phyloP scores from a whole-genome alignment of 2,329 filamentous ascomycete genomes.

The Allantophomopsis cytisporea region DNA sequence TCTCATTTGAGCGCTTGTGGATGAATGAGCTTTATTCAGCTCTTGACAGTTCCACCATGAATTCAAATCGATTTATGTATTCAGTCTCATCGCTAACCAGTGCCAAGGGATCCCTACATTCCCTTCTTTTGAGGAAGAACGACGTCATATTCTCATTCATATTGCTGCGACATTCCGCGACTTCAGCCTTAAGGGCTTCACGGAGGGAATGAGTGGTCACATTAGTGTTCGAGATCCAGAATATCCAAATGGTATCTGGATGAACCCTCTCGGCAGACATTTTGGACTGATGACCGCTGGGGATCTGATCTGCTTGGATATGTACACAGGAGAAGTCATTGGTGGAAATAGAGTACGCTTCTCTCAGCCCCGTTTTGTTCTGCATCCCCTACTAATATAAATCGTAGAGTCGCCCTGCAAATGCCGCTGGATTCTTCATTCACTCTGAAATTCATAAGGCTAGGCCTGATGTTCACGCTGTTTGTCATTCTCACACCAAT shows the following conservation, averaged over 20 bases:
- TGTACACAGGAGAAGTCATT: constrained; percentile 42
- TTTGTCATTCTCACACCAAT: constrained; percentile 56
- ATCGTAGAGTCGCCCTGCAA: constrained; percentile 35
- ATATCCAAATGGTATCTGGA: constrained; percentile 50
- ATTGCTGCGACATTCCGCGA: constrained; percentile 58
- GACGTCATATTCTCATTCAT: constrained; percentile 50
- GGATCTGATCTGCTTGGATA: constrained; percentile 55
- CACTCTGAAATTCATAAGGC: constrained; percentile 56
- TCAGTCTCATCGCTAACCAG: neutral
- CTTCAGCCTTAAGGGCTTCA: constrained; percentile 51
- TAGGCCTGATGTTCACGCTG: constrained; percentile 48
- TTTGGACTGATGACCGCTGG: constrained; percentile 50
- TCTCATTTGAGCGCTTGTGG: neutral
- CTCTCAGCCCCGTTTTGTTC: neutral
- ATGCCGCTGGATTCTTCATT: constrained; percentile 57
- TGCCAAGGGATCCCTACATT: constrained; percentile 39
- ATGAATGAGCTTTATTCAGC: no score
- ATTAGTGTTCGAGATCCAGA: constrained; percentile 56
- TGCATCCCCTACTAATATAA: neutral
- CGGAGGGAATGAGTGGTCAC: constrained; percentile 56
- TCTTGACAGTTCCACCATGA: no score
- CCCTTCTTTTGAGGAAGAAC: constrained; percentile 35
- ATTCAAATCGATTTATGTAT: no score
- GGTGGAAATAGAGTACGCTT: constrained; percentile 37
- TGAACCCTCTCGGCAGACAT: constrained; percentile 50